Evolutionary conservation across 768 basidiomycete species (phyloP), one percentile per base, ranked within the genome.

Genomic region (Leucosporidium yakuticum): DNA sequence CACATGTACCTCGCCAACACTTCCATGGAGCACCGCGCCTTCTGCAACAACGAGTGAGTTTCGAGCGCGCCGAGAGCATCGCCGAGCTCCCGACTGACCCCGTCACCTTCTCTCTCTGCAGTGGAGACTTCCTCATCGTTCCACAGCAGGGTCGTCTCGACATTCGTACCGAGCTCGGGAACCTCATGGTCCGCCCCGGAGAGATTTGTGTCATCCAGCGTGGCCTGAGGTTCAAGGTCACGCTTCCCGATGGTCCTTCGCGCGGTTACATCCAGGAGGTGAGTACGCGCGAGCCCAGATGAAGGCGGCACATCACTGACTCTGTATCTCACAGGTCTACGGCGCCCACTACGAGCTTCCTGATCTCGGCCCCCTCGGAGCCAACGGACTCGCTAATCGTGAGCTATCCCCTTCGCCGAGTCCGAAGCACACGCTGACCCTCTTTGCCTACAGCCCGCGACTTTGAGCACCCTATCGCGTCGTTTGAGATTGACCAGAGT

Each of bases 371-470:
- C 85, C 86, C 23, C 79, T 88, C 21, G 86, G 87, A 23, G 83
- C 83, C 9, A 83, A 86, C 72, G 86, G 86, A 14, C 80, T 88
- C n/a, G 86, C 87, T 1, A 87, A 87, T 75, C 87, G 87, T 69
- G 84, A 86, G 76, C 77, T 73, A 53, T 86, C 85, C 0, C 7
- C 54, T 19, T 19, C 19, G 29, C 17, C 31, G 7, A 20, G 14
- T 8, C 20, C 27, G 9, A 29, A 21, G 54, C 29, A 19, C 31
- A 15, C 31, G 20, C 29, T 32, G 27, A 31, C 29, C 39, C 12
- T 19, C 23, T 56, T 20, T 1, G 6, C 14, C 29, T 20, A 29
- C 14, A 56, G 62, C 62, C 15, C 62, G 69, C 27, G 87, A 87
- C 75, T 87, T 88, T 67, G 85, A 87, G 76, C 78, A 75, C 58